A percentile compares a stretch with the other conserved stretches of the same genome.
Evolutionary conservation across 2,329 filamentous ascomycete species (phyloP).

Genomic region (Exophiala sp.): DNA sequence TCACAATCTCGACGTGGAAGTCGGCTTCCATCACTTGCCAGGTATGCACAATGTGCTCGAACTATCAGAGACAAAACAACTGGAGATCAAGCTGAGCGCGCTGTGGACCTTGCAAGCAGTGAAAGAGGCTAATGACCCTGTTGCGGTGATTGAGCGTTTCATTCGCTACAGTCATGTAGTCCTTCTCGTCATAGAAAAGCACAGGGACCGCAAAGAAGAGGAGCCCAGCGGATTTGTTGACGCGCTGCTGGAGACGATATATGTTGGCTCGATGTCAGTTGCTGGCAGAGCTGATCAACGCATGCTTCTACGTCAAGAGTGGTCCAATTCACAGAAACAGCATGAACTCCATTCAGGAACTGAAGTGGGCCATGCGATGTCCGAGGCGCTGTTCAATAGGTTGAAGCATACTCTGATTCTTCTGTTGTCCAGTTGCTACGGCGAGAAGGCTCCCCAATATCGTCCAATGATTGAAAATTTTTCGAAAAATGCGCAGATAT

Average conservation of each 20-base stretch:
- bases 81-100: background rate
- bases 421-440: background rate
- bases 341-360: background rate
- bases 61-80: background rate
- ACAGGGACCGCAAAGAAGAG: background rate
- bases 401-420: slow-evolving; percentile 1
- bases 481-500: slow-evolving; percentile 5
- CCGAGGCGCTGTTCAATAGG: background rate
- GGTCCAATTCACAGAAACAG: too few species aligned
- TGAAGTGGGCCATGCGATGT: background rate
- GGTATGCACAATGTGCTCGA: background rate
- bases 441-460: background rate
- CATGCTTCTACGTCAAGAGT: background rate
- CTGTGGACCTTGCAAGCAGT: background rate
- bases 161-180: background rate
- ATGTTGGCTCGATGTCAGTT: background rate
- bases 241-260: background rate
- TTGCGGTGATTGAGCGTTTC: background rate
- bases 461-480: slow-evolving; percentile 1
- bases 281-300: background rate
- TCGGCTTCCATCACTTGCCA: background rate
- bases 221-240: background rate
- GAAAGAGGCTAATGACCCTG: background rate
- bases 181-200: background rate
- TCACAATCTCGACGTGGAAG: background rate